Conservation (phyloP, 1,284 basidiomycete species). For the Chalciporus sp. region DNA sequence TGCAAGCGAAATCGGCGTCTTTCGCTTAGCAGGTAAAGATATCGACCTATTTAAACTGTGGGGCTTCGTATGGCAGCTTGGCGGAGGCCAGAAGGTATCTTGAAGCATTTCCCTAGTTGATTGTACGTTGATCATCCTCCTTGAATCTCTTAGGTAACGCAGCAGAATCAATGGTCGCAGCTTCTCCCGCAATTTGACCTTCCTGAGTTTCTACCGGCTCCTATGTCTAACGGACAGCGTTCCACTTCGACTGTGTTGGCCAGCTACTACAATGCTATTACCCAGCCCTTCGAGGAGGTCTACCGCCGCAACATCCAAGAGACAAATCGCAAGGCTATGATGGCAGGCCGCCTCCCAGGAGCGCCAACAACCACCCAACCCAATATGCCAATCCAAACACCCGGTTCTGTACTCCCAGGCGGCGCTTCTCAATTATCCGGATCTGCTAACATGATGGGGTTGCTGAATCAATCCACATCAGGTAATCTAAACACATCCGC, state of each 20-base stretch:
- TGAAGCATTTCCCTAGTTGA: conserved; percentile 7
- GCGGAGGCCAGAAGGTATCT: conserved; percentile 61
- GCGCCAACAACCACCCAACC: conserved; percentile 19
- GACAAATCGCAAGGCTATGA: conserved; percentile 47
- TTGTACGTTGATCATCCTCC: conserved; percentile 6
- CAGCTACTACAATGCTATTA: conserved; percentile 59
- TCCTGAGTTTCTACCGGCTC: conserved; percentile 56
- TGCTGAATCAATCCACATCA: conserved; percentile 32
- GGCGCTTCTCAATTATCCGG: conserved; percentile 26
- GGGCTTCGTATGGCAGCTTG: conserved; percentile 54
- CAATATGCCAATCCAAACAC: conserved; percentile 17
- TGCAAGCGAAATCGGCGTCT: conserved; percentile 55
- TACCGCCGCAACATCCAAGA: conserved; percentile 64
- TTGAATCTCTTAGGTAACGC: conserved; percentile 25
- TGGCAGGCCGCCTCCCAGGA: conserved; percentile 34
- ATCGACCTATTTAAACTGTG: conserved; percentile 76
- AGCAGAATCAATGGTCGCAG: conserved; percentile 52
- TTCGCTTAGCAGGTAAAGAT: conserved; percentile 77
- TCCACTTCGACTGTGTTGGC: conserved; percentile 52
- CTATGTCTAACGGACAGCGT: conserved; percentile 47
- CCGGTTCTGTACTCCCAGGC: conserved; percentile 12
- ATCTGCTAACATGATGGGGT: conserved; percentile 29
- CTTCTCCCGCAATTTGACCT: conserved; percentile 62
- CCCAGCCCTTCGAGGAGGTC: conserved; percentile 69
- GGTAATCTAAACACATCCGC: conserved; percentile 20